phyloP scores from a whole-genome alignment of 768 basidiomycete species.

The Leccinum pellstonianum region DNA sequence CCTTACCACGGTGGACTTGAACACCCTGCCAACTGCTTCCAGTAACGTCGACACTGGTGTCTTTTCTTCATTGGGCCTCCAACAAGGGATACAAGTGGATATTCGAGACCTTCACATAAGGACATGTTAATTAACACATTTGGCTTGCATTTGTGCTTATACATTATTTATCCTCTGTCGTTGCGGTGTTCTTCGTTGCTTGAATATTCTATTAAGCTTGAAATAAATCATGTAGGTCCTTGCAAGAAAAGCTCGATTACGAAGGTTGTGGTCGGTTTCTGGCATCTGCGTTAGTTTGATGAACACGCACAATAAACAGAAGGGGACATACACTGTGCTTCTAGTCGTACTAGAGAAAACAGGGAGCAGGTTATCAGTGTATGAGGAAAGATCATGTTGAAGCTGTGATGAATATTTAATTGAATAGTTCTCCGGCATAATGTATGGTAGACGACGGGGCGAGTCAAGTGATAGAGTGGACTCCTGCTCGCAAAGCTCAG shows the following conservation, averaged over 20 bases:
- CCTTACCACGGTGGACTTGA: conserved; percentile 14
- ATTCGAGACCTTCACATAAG: neutral
- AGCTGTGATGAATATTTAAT: too few species aligned
- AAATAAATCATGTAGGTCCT: neutral
- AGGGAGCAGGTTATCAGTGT: too few species aligned
- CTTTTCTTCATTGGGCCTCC: neutral
- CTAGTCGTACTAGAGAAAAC: too few species aligned
- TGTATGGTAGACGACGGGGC: too few species aligned
- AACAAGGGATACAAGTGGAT: neutral
- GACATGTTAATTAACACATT: neutral
- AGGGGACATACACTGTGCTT: too few species aligned
- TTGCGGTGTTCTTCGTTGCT: neutral
- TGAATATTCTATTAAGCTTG: neutral
- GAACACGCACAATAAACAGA: too few species aligned
- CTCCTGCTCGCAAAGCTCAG: too few species aligned
- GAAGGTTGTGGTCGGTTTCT: too few species aligned
- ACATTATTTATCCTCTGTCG: neutral
- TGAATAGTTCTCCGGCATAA: too few species aligned
- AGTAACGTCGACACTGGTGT: neutral
- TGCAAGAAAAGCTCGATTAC: neutral
- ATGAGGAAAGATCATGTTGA: too few species aligned
- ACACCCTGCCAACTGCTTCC: neutral
- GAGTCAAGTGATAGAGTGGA: too few species aligned
- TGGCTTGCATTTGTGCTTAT: neutral
- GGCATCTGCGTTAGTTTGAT: too few species aligned